Evolutionary conservation across 805 yeast genomes (phyloP), one percentile per base, ranked within the genome.

Genomic region (Candida stauntonica): DNA sequence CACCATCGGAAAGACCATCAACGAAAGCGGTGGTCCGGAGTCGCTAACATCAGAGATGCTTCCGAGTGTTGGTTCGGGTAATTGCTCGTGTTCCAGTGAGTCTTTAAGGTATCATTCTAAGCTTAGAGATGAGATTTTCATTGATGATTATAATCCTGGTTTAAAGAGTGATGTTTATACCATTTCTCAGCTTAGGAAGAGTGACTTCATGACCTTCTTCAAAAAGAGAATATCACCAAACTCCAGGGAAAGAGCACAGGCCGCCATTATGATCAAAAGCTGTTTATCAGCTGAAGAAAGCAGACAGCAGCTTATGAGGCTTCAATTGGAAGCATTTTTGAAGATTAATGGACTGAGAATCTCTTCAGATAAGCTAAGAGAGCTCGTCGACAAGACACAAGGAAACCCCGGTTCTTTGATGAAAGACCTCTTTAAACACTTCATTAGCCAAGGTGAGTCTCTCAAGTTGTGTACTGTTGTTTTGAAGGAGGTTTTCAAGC

Each of bases 311-410:
- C 51, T 61, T 38, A 54, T 68, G 31, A 58, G 57, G 16, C 48
- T 69, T 18, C 75, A 71, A 36, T 29, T 75, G 8, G 71, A 67
- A 36, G 56, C 63, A 5, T 71, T 73, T 38, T 52, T 76, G 31
- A 67, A 64, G 20, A 61, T 69, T 45, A 68, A 72, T 36, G 78
- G 78, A 0, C 51, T 76, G 17, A 63, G 70, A 3, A 72, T 76
- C 7, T 60, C 70, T 6, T 54, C 60, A 7, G 66, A 64, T 1
- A 64, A 60, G 19, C 44, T 76, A 17, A 48, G 52, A 5, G 60
- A 57, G 11, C 66, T 75, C 4, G 56, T 74, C 1, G 58, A 62
- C 2, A 48, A 47, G 5, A 48, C 73, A 6, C 55, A 66, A 0
- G 68, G 71, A 0, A 67, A 63, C 4, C 63, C 70, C 5, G 45